phyloP scores from a whole-genome alignment of 805 yeast genomes.

The Yamadazyma tumulicola region DNA sequence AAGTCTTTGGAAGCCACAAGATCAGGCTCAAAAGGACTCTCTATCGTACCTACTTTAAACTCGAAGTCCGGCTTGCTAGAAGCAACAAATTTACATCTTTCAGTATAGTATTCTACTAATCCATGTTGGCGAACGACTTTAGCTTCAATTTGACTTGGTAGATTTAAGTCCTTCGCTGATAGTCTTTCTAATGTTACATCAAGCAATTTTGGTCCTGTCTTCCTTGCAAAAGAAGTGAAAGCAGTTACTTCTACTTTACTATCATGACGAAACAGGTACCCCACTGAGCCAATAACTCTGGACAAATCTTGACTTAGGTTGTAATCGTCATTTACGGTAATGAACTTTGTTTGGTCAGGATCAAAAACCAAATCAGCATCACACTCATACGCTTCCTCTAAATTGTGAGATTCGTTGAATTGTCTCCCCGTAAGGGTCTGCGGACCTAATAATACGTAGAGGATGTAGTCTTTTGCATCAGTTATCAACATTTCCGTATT shows the following conservation, averaged over 20 bases:
- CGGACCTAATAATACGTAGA: slow-evolving; percentile 28
- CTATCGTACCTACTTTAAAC: slow-evolving; percentile 15
- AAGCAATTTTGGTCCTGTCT: slow-evolving; percentile 28
- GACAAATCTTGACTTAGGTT: slow-evolving; percentile 16
- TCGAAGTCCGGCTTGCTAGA: slow-evolving; percentile 18
- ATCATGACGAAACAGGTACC: slow-evolving; percentile 9
- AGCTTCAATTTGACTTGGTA: slow-evolving; percentile 24
- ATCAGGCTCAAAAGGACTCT: slow-evolving; percentile 33
- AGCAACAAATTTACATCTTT: slow-evolving; percentile 35
- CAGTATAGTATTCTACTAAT: slow-evolving; percentile 42
- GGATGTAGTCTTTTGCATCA: slow-evolving; percentile 11
- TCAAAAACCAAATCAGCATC: slow-evolving; percentile 27
- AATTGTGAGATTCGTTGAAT: slow-evolving; percentile 19
- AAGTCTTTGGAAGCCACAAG: slow-evolving; percentile 39
- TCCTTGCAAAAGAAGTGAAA: slow-evolving; percentile 48
- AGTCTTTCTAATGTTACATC: neutral
- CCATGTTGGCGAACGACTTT: slow-evolving; percentile 49
- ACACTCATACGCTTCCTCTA: slow-evolving; percentile 19
- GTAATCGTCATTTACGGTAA: slow-evolving; percentile 15
- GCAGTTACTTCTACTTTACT: slow-evolving; percentile 43
- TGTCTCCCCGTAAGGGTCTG: slow-evolving; percentile 21
- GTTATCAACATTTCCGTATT: slow-evolving; percentile 24
- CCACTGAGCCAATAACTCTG: slow-evolving; percentile 27
- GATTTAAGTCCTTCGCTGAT: neutral
- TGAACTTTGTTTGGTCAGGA: slow-evolving; percentile 12